Evolutionary conservation across 1,139 yeast genomes (phyloP).

Genomic region (Geotrichum citri-aurantii): DNA sequence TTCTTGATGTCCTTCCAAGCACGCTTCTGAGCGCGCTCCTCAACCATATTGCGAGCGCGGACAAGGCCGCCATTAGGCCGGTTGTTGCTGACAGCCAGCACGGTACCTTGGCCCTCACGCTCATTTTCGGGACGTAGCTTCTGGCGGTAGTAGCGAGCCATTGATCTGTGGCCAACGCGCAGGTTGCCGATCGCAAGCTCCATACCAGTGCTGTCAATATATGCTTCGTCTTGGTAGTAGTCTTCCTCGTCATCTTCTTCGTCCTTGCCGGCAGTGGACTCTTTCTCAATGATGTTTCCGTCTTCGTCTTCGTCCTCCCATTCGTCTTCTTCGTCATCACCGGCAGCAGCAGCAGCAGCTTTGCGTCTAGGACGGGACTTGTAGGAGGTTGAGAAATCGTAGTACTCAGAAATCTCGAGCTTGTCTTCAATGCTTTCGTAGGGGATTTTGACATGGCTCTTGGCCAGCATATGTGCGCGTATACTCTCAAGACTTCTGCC

Average conservation of each 20-base stretch:
- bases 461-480: slow-evolving; percentile 80
- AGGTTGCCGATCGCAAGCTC: slow-evolving; percentile 85
- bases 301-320: slow-evolving; percentile 45
- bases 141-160: slow-evolving; percentile 82
- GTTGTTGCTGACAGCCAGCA: slow-evolving; percentile 78
- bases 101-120: slow-evolving; percentile 89
- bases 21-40: slow-evolving; percentile 60
- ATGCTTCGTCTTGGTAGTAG: slow-evolving; percentile 39
- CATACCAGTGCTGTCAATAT: slow-evolving; percentile 55
- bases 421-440: slow-evolving; percentile 80
- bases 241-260: slow-evolving; percentile 48
- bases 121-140: slow-evolving; percentile 70
- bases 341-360: slow-evolving; percentile 26
- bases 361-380: slow-evolving; percentile 27
- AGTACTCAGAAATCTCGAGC: slow-evolving; percentile 72
- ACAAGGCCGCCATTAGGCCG: slow-evolving; percentile 51
- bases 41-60: slow-evolving; percentile 40
- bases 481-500: slow-evolving; percentile 81
- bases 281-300: slow-evolving; percentile 30
- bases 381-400: slow-evolving; percentile 74
- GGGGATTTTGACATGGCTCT: slow-evolving; percentile 84
- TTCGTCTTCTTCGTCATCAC: slow-evolving; percentile 42
- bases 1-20: slow-evolving; percentile 69
- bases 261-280: slow-evolving; percentile 33
- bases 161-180: slow-evolving; percentile 83